These are phyloP conservation scores for Styphnolobium japonicum DNA, from an alignment of 306 rosid species.

Conservation along the genomic window DNA sequence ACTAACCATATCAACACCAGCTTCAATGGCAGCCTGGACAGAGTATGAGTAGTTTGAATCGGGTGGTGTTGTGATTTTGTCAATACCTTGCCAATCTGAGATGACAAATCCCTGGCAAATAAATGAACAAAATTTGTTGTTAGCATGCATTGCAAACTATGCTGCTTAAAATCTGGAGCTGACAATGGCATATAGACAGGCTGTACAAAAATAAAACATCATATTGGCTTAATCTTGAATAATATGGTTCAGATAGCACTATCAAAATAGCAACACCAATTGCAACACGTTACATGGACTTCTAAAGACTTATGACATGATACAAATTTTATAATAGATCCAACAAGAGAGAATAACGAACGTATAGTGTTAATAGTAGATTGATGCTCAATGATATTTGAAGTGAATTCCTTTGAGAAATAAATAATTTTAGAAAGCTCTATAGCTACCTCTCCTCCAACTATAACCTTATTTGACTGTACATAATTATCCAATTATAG, in stretches of 20 bases:
- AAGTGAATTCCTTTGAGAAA: neutral
- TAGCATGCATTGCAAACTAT: conserved; percentile 4
- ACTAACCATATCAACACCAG: conserved; percentile 96
- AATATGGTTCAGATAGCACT: neutral
- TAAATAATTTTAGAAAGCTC: neutral
- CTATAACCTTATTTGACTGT: neutral
- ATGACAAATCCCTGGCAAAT: conserved; percentile 91
- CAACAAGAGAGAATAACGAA: neutral
- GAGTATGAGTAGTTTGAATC: conserved; percentile 85
- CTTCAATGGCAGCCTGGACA: conserved; percentile 73
- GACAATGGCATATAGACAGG: neutral
- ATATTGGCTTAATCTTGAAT: neutral
- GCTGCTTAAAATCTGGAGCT: conserved; percentile 8
- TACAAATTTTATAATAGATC: neutral
- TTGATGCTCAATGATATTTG: neutral
- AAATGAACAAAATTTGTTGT: conserved; percentile 17
- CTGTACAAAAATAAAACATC: neutral
- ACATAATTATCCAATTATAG: neutral
- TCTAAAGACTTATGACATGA: neutral
- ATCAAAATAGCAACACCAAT: neutral
- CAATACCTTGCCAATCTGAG: conserved; percentile 97
- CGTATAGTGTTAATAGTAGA: neutral
- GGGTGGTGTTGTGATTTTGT: conserved; percentile 70
- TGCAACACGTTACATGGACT: neutral
- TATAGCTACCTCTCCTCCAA: neutral